Conservation (phyloP, 139 green algal species). For the Chlamydomonas incerta region DNA sequence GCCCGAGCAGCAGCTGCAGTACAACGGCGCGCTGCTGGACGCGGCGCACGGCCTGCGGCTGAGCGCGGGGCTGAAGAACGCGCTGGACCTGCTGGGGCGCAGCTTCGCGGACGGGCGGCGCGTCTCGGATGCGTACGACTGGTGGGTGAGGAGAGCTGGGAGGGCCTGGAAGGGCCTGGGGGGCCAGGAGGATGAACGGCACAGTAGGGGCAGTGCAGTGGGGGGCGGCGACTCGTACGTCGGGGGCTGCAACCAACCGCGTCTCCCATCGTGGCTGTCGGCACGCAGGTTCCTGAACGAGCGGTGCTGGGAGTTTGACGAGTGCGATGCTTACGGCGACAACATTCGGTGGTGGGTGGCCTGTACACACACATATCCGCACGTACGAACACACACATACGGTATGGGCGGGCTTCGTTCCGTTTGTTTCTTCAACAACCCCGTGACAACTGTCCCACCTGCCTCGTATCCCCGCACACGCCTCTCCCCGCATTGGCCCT, state of each 20-base stretch:
- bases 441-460: too few species aligned
- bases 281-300: constrained; percentile 14
- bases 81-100: constrained; percentile 6
- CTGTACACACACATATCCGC: too few species aligned
- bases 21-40: constrained; percentile 22
- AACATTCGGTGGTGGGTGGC: neutral
- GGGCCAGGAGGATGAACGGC: too few species aligned
- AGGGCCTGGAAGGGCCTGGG: too few species aligned
- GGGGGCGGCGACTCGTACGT: too few species aligned
- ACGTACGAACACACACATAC: neutral
- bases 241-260: too few species aligned
- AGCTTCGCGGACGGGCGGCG: neutral
- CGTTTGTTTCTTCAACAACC: too few species aligned
- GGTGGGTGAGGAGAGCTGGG: neutral
- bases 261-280: neutral
- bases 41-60: constrained; percentile 22
- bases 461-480: too few species aligned
- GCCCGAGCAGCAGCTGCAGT: neutral
- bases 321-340: constrained; percentile 11
- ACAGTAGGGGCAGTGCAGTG: too few species aligned
- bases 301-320: constrained; percentile 25
- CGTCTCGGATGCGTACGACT: constrained; percentile 27
- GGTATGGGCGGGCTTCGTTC: too few species aligned
- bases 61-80: constrained; percentile 35
- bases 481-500: too few species aligned